Percentiles rank a stretch among this genome's conserved stretches.
phyloP scores from a whole-genome alignment of 768 basidiomycete genomes.

The Russula emetica region DNA sequence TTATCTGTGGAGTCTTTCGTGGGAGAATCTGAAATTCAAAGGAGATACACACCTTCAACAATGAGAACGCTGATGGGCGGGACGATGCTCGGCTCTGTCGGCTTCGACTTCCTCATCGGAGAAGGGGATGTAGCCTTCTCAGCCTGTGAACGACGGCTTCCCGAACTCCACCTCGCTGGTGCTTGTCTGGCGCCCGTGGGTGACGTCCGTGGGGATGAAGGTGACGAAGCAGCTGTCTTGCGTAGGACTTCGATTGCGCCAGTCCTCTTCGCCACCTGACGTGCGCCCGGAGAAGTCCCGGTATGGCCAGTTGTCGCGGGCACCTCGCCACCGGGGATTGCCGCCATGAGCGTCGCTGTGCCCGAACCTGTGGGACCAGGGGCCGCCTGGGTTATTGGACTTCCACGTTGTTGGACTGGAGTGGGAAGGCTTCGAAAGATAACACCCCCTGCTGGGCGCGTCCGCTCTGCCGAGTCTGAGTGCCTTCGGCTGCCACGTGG shows the following conservation, averaged over 20 bases:
- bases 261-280: slow-evolving; percentile 31
- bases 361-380: slow-evolving; percentile 1
- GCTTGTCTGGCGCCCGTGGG: slow-evolving; percentile 31
- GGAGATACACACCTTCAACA: slow-evolving; percentile 74
- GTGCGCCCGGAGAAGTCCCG: slow-evolving; percentile 5
- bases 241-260: slow-evolving; percentile 32
- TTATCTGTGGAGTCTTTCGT: slow-evolving; percentile 59
- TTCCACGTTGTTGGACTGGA: slow-evolving; percentile 6
- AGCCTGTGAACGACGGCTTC: slow-evolving; percentile 35
- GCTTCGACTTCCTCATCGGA: slow-evolving; percentile 47
- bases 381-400: not conserved
- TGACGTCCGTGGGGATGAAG: slow-evolving; percentile 35
- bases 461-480: slow-evolving; percentile 21
- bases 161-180: slow-evolving; percentile 32
- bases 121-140: slow-evolving; percentile 33
- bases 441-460: slow-evolving; percentile 11
- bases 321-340: slow-evolving; percentile 12
- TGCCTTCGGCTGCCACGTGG: slow-evolving; percentile 18
- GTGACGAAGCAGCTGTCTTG: slow-evolving; percentile 36
- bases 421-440: slow-evolving; percentile 16
- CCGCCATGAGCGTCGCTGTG: not conserved
- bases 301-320: not conserved
- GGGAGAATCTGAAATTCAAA: not conserved
- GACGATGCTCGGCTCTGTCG: slow-evolving; percentile 66
- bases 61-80: slow-evolving; percentile 98